phyloP scores from a whole-genome alignment of 208 protist genomes.

The Herpetomonas tarakana region DNA sequence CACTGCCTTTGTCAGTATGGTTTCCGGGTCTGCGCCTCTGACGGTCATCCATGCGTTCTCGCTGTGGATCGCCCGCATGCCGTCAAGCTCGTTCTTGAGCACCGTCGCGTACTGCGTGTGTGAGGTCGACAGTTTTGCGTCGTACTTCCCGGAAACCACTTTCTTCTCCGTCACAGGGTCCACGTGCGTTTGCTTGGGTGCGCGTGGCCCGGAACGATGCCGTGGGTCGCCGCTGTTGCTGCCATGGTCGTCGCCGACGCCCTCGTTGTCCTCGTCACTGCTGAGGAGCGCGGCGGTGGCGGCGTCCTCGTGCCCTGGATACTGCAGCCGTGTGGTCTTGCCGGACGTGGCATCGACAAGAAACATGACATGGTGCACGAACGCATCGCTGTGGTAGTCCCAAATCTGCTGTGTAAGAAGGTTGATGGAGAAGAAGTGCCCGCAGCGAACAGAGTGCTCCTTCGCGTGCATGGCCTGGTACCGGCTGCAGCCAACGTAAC shows the following conservation, averaged over 20 bases:
- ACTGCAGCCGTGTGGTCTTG: slow-evolving; percentile 61
- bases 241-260: background rate
- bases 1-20: background rate
- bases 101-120: slow-evolving; percentile 73
- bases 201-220: background rate
- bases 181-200: too few relatives aligned
- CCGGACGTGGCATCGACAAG: slow-evolving; percentile 58
- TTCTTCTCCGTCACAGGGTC: slow-evolving; percentile 49
- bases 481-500: slow-evolving; percentile 90
- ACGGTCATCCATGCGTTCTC: background rate
- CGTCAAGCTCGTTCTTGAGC: slow-evolving; percentile 76
- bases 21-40: background rate
- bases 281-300: background rate
- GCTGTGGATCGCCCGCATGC: slow-evolving; percentile 41
- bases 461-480: slow-evolving; percentile 91
- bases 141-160: slow-evolving; percentile 74
- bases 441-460: slow-evolving; percentile 55
- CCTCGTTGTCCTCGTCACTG: slow-evolving; percentile 6
- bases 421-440: slow-evolving; percentile 89
- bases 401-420: slow-evolving; percentile 91
- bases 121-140: slow-evolving; percentile 67
- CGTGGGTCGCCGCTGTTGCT: background rate
- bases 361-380: slow-evolving; percentile 84
- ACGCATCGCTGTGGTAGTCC: slow-evolving; percentile 90
- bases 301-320: slow-evolving; percentile 49